Evolutionary conservation across 1,284 basidiomycete genomes (phyloP), one percentile per base, ranked within the genome.

Genomic region (Microbotryum lychnidis-dioicae): DNA sequence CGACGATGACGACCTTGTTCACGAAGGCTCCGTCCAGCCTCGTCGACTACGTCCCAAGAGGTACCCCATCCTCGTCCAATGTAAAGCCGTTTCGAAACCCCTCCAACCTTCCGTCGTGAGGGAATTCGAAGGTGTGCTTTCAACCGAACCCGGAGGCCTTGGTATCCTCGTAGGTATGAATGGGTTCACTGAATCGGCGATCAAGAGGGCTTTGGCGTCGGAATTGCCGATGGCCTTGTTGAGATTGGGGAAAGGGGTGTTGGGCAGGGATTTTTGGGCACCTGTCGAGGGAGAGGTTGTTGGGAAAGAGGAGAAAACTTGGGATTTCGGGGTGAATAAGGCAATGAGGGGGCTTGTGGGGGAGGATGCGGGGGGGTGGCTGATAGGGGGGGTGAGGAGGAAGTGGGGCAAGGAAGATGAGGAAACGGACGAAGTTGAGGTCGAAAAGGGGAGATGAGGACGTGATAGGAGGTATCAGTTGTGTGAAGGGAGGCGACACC

Each of bases 361-460:
- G 23, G 31, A 16, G 48, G 74, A 62, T 79, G 77, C 23, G 73
- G 69, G 9, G 57, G 52, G 0, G 60, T 54, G 16, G 8, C 16
- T 27, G 10, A 31, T 25, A 6, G 8, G 16, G 33, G 44, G 18
- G 12, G 4, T 6, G 9, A 23, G 12, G 21, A n/a, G 37, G 31
- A 27, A 42, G 7, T 7, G 52, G 21, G 4, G 29, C 7, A 25
- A 23, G 21, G 21, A 10, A 27, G 63, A 78, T 79, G 67, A 80
- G 77, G 1, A 81, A 62, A 81, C 68, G 37, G 37, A 37, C 14
- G 12, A 8, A 37, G 5, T 12, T 16, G 14, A 37, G 37, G 37
- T 2, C 12, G 37, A 37, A 8, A 16, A 37, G 3, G 9, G 9
- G 10, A 37, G 37, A 37, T 37, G 37, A 37, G 1, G 12, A 37